Evolutionary conservation across 441 rosid species (phyloP), one percentile per base, ranked within the genome.

Genomic region (Populus trichocarpa): DNA sequence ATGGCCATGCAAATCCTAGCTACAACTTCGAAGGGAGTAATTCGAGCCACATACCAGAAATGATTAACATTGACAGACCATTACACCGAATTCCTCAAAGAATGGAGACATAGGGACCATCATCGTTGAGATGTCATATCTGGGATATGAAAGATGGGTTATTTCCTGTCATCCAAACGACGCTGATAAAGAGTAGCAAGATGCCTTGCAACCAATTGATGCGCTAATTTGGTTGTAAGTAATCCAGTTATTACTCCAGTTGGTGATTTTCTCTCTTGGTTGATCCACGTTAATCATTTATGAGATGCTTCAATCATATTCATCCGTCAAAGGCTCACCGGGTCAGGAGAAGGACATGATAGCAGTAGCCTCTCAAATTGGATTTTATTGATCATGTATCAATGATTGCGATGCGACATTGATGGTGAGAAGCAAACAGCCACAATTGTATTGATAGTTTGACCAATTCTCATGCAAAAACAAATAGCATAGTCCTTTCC

Each of bases 21-120:
- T 63, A 83, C 78, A 75, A 36, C 76, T 65, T 65, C 36, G 77
- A 79, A 66, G 59, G 42, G 65, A 69, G 82, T 67, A 76, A 78
- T 72, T 40, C 70, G 67, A 77, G 71, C 59, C 82, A 76, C 78
- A 77, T 84, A n/a, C 57, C 81, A 16, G 50, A 74, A 13, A 66
- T 82, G 81, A 38, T 11, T 67, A 77, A 75, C 40, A 40, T 64
- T 69, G 77, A 64, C 8, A 69, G 84, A 71, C 50, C 63, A 40
- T 66, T 63, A 26, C 66, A 23, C 30, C 71, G 10, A 64, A 69
- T 30, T 69, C 67, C 36, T 11, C 23, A 32, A 2, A 71, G 42
- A 9, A 76, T 73, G 25, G 72, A 68, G 67, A 35, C 28, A 61
- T 40, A 32, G 74, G 75, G 78, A 75, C 83, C 79, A 75, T 78